phyloP scores from a whole-genome alignment of 495 filamentous ascomycete species.

The Annulohypoxylon stygium region DNA sequence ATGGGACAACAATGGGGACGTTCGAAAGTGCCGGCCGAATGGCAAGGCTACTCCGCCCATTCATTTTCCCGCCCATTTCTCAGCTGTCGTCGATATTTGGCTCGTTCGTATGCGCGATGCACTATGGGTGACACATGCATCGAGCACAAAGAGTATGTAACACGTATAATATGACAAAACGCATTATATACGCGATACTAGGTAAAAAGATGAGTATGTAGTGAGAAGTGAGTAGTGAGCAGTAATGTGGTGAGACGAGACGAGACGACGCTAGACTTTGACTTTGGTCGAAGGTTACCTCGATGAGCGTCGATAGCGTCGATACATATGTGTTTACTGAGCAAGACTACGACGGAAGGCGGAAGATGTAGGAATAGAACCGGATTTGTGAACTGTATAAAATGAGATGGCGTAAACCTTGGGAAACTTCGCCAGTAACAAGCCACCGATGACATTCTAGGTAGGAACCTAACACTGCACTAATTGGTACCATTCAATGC shows the following conservation, averaged over 20 bases:
- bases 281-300: slow-evolving; percentile 3
- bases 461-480: background rate
- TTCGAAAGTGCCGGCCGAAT: slow-evolving; percentile 34
- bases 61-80: slow-evolving; percentile 24
- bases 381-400: background rate
- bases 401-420: background rate
- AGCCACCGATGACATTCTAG: background rate
- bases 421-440: background rate
- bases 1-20: background rate
- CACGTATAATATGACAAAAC: slow-evolving; percentile 5
- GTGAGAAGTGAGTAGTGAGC: background rate
- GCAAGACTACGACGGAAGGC: background rate
- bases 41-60: slow-evolving; percentile 40
- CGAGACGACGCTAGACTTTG: slow-evolving; percentile 15
- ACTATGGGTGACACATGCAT: slow-evolving; percentile 26
- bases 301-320: background rate
- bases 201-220: background rate
- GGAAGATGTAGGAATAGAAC: slow-evolving; percentile 19
- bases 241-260: slow-evolving; percentile 30
- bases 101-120: slow-evolving; percentile 32
- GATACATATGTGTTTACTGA: background rate
- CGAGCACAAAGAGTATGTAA: slow-evolving; percentile 7
- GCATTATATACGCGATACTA: too few relatives aligned
- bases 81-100: slow-evolving; percentile 20
- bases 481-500: background rate